Base-by-base conservation (phyloP, 345 rosid genomes). In the Eucalyptus rudis region DNA sequence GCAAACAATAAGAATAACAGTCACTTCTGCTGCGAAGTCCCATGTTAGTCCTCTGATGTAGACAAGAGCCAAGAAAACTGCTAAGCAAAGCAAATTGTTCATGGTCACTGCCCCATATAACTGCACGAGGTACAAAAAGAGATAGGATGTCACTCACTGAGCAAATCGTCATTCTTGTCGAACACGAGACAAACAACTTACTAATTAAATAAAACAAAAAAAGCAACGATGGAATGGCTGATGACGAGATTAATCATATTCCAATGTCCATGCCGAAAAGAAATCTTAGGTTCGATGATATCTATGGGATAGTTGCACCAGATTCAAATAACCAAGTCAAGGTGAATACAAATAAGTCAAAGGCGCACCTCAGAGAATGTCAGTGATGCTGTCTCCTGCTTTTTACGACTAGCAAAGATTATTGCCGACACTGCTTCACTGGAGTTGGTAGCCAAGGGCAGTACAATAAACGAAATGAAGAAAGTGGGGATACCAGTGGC, bases 371-470 rank as follows among this genome's bases (percentile, higher is more conserved):
- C 99, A 10, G 99, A 98, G 93, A 96, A 97, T 87, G 99, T 96
- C 84, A 98, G 90, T 13, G 99, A 98, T 62, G 99, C 91, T 10
- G 99, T 96, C 89, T 93, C 94, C 86, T 87, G 88, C 94, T 94
- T 95, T 90, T 98, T 97, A 36, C 99, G 97, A 87, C 93, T 93
- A 33, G 99, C 94, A 54, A 98, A 97, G 87, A 96, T 96, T 86
- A 98, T 98, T 66, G 99, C 98, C 33, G 99, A 96, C 47, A 96
- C 99, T 2, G 99, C 94, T 95, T 98, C 99, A 87, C 99, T 96
- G 19, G 99, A 96, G 88, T 98, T 96, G 89, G 99, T 98, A 50
- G 99, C 99, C 89, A 98, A 89, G 33, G 99, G 99, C 89, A 98
- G 94, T 62, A 90, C 98, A 44, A 98, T 94, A 89, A 98, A 98